Base-by-base conservation (phyloP, 2,329 filamentous ascomycete genomes). In the Fonsecaea multimorphosa region DNA sequence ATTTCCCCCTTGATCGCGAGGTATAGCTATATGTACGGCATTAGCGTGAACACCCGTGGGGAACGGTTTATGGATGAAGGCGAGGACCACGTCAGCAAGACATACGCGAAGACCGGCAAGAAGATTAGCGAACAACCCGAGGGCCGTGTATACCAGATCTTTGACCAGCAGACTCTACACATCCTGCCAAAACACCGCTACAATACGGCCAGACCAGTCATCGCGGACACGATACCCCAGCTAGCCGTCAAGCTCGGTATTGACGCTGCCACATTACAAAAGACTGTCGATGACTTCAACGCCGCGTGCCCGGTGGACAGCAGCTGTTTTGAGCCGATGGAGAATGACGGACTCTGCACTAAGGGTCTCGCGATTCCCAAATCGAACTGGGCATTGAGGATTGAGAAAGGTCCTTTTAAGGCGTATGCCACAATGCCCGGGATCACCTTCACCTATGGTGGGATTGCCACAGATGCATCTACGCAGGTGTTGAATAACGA, bases 1-100 rank as follows among this genome's bases (percentile, higher is more conserved):
- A 76, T 85, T 1, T 87, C 87, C 1, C 90, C 90, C 70, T 83
- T 89, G 73, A 89, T 84, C 71, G 90, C 87, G 4, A 90, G 90
- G 71, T 88, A 85, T 0, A 87, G 87, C 1, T 90, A 90, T 69
- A 87, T 88, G 0, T 78, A 90, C 0, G 88, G 87, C 0, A 70
- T 90, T 9, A 90, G 88, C 83, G 62, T 90, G 11, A 90, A 90
- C 69, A 74, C 74, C 0, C 70, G 82, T 0, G 88, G 88, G 0
- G 72, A 82, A 46, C 78, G 88, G 1, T 90, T 90, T 71, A 86
- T 90, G 0, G 87, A 90, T 69, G 88, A 91, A 72, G 88, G 87
- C 0, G 71, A 85, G 5, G 87, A 90, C 68, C 74, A 89, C 69
- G 79, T 87, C 2, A 90, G 89, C 72, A 89, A 85, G 71, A 90